Percentiles rank a stretch among this genome's conserved stretches.
Evolutionary conservation across 345 rosid genomes (phyloP).

Genomic region (Anastatica hierochuntica): DNA sequence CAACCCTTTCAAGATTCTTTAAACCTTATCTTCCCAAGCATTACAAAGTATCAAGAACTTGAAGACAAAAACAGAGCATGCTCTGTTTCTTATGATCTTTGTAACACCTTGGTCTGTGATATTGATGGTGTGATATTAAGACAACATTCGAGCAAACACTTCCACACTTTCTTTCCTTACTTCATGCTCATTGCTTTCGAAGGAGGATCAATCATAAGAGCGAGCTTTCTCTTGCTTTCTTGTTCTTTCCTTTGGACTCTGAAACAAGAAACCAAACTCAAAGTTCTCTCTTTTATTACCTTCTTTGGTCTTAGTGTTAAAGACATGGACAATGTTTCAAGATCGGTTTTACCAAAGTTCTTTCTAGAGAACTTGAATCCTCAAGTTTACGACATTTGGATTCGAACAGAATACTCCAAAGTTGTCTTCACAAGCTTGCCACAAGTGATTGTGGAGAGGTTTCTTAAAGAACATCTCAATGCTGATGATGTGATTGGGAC

Average conservation of each 20-base stretch:
- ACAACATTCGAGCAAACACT: constrained; percentile 21
- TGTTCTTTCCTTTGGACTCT: constrained; percentile 53
- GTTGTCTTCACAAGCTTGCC: constrained; percentile 67
- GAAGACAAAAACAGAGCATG: constrained; percentile 21
- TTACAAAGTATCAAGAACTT: constrained; percentile 28
- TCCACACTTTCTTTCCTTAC: constrained; percentile 66
- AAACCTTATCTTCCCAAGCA: constrained; percentile 30
- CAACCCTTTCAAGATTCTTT: constrained; percentile 1
- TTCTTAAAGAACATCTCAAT: constrained; percentile 53
- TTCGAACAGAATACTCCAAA: constrained; percentile 28
- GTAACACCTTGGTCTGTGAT: constrained; percentile 48
- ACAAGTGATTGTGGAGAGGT: constrained; percentile 68
- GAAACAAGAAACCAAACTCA: constrained; percentile 39
- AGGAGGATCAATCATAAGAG: constrained; percentile 73
- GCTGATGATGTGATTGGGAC: constrained; percentile 65
- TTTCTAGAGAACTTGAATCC: constrained; percentile 67
- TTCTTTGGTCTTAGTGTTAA: constrained; percentile 60
- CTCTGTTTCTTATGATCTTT: constrained; percentile 20
- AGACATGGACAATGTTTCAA: constrained; percentile 48
- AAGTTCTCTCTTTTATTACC: constrained; percentile 55
- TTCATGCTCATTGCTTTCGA: constrained; percentile 96
- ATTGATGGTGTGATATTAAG: constrained; percentile 50
- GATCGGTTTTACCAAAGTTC: constrained; percentile 90
- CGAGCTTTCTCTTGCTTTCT: constrained; percentile 43
- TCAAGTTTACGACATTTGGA: constrained; percentile 45